Conservation (phyloP, 164 flowering plant species). For the Vitis rupestris region DNA sequence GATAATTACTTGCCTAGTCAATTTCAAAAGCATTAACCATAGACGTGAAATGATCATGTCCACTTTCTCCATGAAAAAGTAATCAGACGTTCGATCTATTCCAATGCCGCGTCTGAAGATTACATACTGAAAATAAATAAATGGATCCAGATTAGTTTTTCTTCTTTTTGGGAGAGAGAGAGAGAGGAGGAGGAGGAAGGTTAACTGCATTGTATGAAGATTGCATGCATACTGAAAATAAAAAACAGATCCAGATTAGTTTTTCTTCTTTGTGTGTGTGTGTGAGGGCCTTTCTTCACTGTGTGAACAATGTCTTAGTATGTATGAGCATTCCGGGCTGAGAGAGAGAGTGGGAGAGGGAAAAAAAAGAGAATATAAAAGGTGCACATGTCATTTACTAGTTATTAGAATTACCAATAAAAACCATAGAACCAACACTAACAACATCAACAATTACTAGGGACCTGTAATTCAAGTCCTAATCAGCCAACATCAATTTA, state of each 20-base stretch:
- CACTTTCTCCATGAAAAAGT: conserved; percentile 93
- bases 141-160: not conserved
- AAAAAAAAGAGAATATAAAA: too few species aligned
- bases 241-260: not conserved
- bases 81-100: conserved; percentile 74
- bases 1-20: conserved; percentile 55
- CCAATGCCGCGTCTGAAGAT: conserved; percentile 96
- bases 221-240: not conserved
- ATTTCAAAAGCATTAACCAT: conserved; percentile 63
- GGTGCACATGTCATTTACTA: too few species aligned
- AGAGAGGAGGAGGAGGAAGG: not conserved
- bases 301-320: too few species aligned
- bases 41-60: conserved; percentile 80
- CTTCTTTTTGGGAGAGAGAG: too few species aligned
- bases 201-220: not conserved
- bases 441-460: too few species aligned
- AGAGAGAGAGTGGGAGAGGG: not conserved
- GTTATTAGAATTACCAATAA: too few species aligned
- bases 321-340: not conserved
- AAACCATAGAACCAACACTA: too few species aligned
- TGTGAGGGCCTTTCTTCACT: too few species aligned
- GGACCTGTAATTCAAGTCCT: too few species aligned
- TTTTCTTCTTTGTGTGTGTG: too few species aligned
- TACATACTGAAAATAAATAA: conserved; percentile 50
- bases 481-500: too few species aligned